Percentiles rank a stretch among this genome's conserved stretches.
Conservation (phyloP, 768 basidiomycete species). For the Pleurotus sapidus region DNA sequence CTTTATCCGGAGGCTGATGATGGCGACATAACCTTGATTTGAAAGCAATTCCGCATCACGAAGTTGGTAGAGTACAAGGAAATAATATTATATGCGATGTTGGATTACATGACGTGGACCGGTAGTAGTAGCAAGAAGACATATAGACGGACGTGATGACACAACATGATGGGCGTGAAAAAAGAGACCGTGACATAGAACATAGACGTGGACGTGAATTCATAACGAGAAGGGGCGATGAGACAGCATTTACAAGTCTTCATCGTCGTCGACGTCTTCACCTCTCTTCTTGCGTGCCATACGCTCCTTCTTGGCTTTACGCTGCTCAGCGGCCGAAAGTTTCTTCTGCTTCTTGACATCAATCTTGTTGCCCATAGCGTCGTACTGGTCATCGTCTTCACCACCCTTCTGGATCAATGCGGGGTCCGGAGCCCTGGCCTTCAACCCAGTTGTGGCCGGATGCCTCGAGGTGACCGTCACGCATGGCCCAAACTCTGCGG, state of each 20-base stretch:
- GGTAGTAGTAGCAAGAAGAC: not conserved
- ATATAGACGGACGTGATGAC: not conserved
- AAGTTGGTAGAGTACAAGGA: not conserved
- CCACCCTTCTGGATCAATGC: constrained; percentile 94
- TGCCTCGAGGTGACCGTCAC: constrained; percentile 92
- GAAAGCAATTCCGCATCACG: not conserved
- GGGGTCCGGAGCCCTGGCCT: constrained; percentile 91
- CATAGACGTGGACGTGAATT: not conserved
- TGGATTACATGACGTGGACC: not conserved
- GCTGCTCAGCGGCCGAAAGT: constrained; percentile 73
- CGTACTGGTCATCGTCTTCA: constrained; percentile 88
- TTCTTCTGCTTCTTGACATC: constrained; percentile 86
- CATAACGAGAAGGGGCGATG: not conserved
- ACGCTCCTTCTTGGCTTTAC: constrained; percentile 97
- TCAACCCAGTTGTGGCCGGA: constrained; percentile 99
- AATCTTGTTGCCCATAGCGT: constrained; percentile 99
- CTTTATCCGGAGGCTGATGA: not conserved
- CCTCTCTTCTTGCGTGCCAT: constrained; percentile 88
- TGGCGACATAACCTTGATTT: not conserved
- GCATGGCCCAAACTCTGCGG: constrained; percentile 91
- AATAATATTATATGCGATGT: constrained; percentile 7
- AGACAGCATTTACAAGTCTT: constrained; percentile 32
- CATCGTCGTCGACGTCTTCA: constrained; percentile 73
- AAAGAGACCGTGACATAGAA: constrained; percentile 1
- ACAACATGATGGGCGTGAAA: constrained; percentile 2